Base-by-base conservation (phyloP, 345 rosid genomes). In the Gossypium longicalyx region DNA sequence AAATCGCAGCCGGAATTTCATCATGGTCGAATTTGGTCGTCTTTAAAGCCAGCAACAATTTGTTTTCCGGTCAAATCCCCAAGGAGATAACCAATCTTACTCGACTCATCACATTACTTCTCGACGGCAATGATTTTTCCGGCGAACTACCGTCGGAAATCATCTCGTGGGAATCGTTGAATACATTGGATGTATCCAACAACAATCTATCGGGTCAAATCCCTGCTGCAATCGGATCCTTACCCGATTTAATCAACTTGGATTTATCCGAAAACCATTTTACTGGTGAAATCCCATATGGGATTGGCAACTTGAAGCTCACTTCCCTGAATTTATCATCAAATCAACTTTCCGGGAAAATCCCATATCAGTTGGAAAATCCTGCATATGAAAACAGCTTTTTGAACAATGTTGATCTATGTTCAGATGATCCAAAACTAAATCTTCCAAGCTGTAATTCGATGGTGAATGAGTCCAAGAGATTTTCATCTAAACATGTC, bases 221-320 rank as follows among this genome's bases (percentile, higher is more conserved):
- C 69, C 97, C 97, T 22, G 80, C 60, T 1, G 90, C 77, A 1
- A 11, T 92, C 11, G 97, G 92, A 20, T 87, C 83, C 20, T 83
- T 94, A 72, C 92, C 91, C 3, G 79, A 70, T 19, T 75, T 90
- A 66, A 43, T 77, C 2, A 61, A 80, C 74, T 80, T 94, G 48
- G 97, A 92, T 73, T 76, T 94, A 68, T 92, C 98, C 10, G 82
- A 76, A 9, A 94, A 94, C 76, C 83, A 85, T 69, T 74, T 94
- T 20, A 83, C 91, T 16, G 95, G 98, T 4, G 59, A 71, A 81
- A 92, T 92, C 61, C 93, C 97, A 4, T 79, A 79, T 15, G 85
- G 84, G 78, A 57, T 92, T 4, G 91, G 92, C 53, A 77, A 72
- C 3, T 4, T 90, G 78, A 80, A 13, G 86, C 82, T 86, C 23